Evolutionary conservation across 2,329 filamentous ascomycete genomes (phyloP), one percentile per base, ranked within the genome.

Genomic region (Claviceps sorghi): DNA sequence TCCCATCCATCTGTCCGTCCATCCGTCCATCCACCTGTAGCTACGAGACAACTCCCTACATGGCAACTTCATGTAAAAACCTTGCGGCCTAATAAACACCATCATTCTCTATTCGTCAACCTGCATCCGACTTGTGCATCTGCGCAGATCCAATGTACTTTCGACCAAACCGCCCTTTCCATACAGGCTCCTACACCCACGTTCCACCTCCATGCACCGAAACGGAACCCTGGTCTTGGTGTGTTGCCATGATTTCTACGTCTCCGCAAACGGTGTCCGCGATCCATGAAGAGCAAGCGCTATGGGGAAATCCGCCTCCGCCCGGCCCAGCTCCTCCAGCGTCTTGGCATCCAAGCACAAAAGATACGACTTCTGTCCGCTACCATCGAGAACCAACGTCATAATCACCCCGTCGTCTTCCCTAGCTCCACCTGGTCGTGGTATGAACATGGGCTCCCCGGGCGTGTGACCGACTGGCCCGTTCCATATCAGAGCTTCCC

Each of bases 401-500:
- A 86, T 60, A 21, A 86, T 52, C 1, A 80, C 74, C 0, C 82
- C 82, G 52, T 81, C 79, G 58, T 87, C 83, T 60, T 86, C 82
- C 0, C 68, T 72, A 4, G 56, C 58, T 0, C 69, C 64, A 6
- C 60, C 66, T 4, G 70, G 68, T 8, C 66, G 61, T 1, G 75
- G 68, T 1, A 88, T 71, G 55, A 87, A 88, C 34, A 88, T 79
- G 0, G 83, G 72, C 64, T 88, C 84, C 1, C 83, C 79, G 0
- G 84, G 84, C 0, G 80, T 83, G 58, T 87, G 82, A 0, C 76
- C 80, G 1, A 67, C 62, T 0, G 71, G 69, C 0, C 71, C 71
- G 11, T 75, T 71, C 84, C 84, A 88, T 54, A 76, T 69, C 3
- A 75, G 55, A 0, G 71, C 69, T 30, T 72, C 69, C 11, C 74